Percentiles rank a stretch among this genome's conserved stretches.
phyloP scores from a whole-genome alignment of 331 rosid species.

The Quercus phellos region DNA sequence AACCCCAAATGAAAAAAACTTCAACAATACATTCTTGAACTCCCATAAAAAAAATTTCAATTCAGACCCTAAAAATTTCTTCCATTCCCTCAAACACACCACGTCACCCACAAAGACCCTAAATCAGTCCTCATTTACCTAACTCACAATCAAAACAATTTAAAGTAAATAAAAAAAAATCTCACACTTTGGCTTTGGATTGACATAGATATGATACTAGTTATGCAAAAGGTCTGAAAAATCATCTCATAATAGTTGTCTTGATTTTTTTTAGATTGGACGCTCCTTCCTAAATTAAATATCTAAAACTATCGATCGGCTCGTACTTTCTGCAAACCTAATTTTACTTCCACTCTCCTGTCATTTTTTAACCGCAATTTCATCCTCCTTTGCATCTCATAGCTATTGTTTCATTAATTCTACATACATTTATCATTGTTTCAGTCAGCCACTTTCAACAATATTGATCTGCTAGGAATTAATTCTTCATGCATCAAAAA shows the following conservation, averaged over 20 bases:
- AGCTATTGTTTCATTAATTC: neutral
- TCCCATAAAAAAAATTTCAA: neutral
- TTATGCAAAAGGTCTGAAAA: neutral
- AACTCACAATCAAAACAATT: too few species aligned
- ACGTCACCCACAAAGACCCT: neutral
- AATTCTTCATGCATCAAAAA: neutral
- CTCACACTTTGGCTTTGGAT: neutral
- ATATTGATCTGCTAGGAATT: neutral
- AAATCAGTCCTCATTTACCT: too few species aligned
- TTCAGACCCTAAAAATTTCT: neutral
- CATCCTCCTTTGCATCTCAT: neutral
- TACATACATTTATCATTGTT: neutral
- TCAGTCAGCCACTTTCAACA: neutral
- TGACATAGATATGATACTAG: neutral
- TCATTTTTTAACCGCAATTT: neutral
- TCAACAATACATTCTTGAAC: neutral
- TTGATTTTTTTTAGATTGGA: too few species aligned
- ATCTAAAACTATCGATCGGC: neutral
- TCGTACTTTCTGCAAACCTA: neutral
- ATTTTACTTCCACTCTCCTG: neutral
- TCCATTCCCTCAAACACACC: neutral
- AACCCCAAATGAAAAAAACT: neutral
- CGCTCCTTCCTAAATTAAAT: neutral
- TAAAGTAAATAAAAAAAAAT: neutral
- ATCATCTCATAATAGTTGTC: neutral